These are phyloP conservation scores for Haplosporangium gracile DNA, from an alignment of 192 early-diverging fungal genomes.

Conservation along the genomic window DNA sequence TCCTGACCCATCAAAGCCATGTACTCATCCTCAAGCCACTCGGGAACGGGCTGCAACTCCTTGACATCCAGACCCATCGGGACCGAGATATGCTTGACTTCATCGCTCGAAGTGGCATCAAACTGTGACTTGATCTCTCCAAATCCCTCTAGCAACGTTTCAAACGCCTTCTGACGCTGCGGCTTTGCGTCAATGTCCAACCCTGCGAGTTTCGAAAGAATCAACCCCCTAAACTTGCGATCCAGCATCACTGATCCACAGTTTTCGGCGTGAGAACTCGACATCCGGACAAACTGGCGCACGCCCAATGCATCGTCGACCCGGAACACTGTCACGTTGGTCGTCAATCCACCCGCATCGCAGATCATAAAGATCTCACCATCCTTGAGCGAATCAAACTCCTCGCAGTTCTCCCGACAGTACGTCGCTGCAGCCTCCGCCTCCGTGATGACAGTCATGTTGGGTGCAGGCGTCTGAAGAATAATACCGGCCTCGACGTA, in stretches of 20 bases:
- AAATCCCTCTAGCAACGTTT: constrained; percentile 51
- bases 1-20: constrained; percentile 58
- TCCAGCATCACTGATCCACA: constrained; percentile 53
- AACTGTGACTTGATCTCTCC: constrained; percentile 54
- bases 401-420: constrained; percentile 65
- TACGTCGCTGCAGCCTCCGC: constrained; percentile 69
- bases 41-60: constrained; percentile 35
- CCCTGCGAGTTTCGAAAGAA: constrained; percentile 19
- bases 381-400: constrained; percentile 61
- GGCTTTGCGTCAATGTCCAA: constrained; percentile 44
- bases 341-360: constrained; percentile 62
- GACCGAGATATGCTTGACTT: constrained; percentile 47
- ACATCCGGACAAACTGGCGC: constrained; percentile 55
- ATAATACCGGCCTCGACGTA: constrained; percentile 54
- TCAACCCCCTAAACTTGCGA: constrained; percentile 28
- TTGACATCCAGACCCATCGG: constrained; percentile 56
- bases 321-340: constrained; percentile 47
- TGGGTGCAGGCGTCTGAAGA: constrained; percentile 42
- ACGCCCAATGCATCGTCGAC: constrained; percentile 50
- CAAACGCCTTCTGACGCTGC: constrained; percentile 42
- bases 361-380: constrained; percentile 69
- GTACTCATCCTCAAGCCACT: constrained; percentile 59
- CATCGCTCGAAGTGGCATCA: constrained; percentile 39
- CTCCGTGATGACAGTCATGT: constrained; percentile 61
- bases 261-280: constrained; percentile 47